Percentiles rank a stretch among this genome's conserved stretches.
These are phyloP conservation scores for Theobroma cacao DNA, from an alignment of 345 rosid species.

Conservation along the genomic window DNA sequence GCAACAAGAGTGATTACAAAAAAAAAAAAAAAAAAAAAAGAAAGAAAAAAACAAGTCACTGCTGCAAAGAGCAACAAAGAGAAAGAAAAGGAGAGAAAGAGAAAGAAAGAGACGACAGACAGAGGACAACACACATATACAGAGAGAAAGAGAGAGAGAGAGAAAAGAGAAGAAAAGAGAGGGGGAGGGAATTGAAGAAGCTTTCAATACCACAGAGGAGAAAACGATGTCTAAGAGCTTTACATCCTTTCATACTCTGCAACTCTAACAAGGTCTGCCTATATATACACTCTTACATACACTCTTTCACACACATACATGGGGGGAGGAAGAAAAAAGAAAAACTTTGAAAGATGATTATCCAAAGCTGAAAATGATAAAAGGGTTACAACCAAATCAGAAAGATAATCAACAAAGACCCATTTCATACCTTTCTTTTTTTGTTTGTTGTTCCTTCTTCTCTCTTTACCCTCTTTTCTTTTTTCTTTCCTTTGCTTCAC, in stretches of 20 bases:
- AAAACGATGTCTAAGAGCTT: slow-evolving; percentile 63
- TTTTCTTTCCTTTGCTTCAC: not conserved
- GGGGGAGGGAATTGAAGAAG: slow-evolving; percentile 28
- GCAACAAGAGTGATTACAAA: slow-evolving; percentile 17
- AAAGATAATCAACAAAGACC: slow-evolving; percentile 3
- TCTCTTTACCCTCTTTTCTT: not conserved
- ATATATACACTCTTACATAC: not conserved
- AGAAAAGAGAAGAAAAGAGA: not conserved
- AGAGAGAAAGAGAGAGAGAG: not conserved
- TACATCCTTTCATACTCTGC: slow-evolving; percentile 47
- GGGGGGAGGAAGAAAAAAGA: no score
- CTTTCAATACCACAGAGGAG: slow-evolving; percentile 44
- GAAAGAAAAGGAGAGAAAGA: slow-evolving; percentile 38
- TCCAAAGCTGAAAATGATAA: slow-evolving; percentile 27
- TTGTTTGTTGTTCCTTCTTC: slow-evolving; percentile 1
- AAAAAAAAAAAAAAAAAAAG: slow-evolving; percentile 28
- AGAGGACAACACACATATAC: slow-evolving; percentile 16
- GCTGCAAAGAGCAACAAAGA: slow-evolving; percentile 32
- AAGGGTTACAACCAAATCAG: not conserved
- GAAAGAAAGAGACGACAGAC: slow-evolving; percentile 38
- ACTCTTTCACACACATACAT: not conserved
- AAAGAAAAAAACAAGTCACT: slow-evolving; percentile 25
- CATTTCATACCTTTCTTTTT: slow-evolving; percentile 13
- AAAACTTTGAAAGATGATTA: slow-evolving; percentile 1
- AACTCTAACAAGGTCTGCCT: slow-evolving; percentile 43